A percentile compares a stretch with the other conserved stretches of the same genome.
phyloP scores from a whole-genome alignment of 192 early-diverging fungal genomes.

The Entophlyctis luteolus region DNA sequence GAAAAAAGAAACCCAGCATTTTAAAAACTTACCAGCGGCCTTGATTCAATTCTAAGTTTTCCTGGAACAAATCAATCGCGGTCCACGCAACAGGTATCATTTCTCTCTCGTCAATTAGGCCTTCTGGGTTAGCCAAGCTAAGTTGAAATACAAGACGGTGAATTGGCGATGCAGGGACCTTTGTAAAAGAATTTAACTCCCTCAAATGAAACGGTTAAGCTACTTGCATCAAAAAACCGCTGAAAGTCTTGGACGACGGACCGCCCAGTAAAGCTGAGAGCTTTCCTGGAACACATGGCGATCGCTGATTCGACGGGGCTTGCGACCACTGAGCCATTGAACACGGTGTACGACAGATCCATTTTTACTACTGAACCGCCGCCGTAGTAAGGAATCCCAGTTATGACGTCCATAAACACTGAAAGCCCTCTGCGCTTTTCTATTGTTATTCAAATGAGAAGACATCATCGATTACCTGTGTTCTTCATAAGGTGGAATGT shows the following conservation, averaged over 20 bases:
- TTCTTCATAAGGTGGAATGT: conserved; percentile 13
- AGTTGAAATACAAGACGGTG: conserved; percentile 10
- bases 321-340: neutral
- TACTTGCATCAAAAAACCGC: conserved; percentile 5
- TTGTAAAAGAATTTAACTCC: neutral
- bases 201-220: neutral
- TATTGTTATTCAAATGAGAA: too few relatives aligned
- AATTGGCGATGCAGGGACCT: neutral
- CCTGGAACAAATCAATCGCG: conserved; percentile 11
- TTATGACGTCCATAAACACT: conserved; percentile 1
- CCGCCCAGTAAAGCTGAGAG: conserved; percentile 2
- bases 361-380: neutral
- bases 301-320: conserved; percentile 11
- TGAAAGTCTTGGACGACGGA: neutral
- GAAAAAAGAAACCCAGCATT: neutral
- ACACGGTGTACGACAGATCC: conserved; percentile 3
- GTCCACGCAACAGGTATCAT: conserved; percentile 15
- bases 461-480: neutral
- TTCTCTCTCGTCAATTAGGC: neutral
- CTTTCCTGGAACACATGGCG: neutral
- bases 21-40: neutral
- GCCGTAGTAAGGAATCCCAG: conserved; percentile 12
- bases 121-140: neutral
- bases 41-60: neutral
- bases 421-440: conserved; percentile 6